Conservation (phyloP, 208 protist species). For the Leishmania tarentolae region DNA sequence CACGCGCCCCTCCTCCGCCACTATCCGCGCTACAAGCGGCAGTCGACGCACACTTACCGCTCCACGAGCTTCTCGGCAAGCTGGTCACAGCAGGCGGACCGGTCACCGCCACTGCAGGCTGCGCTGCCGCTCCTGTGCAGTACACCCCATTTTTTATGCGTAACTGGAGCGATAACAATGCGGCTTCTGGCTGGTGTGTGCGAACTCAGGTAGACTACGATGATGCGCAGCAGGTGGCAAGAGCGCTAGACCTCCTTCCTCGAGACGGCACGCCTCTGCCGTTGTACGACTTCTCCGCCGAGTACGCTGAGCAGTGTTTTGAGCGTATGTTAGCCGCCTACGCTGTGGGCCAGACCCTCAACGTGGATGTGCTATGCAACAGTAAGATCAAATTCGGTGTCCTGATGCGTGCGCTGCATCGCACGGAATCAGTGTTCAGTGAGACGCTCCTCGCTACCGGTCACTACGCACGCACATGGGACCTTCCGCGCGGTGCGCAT, state of each 20-base stretch:
- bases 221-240: constrained; percentile 68
- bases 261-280: constrained; percentile 18
- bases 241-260: constrained; percentile 37
- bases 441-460: constrained; percentile 65
- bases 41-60: constrained; percentile 2
- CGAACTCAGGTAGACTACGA: constrained; percentile 52
- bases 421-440: neutral
- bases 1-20: constrained; percentile 1
- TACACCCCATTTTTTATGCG: constrained; percentile 63
- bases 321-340: constrained; percentile 75
- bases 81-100: neutral
- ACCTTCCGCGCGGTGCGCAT: neutral
- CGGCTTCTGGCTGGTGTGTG: constrained; percentile 51
- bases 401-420: constrained; percentile 31
- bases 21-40: constrained; percentile 6
- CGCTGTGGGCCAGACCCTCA: constrained; percentile 62
- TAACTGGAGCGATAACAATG: constrained; percentile 66
- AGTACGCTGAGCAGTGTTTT: constrained; percentile 70
- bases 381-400: constrained; percentile 73
- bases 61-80: constrained; percentile 9
- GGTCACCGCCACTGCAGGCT: neutral
- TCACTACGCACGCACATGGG: constrained; percentile 74
- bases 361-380: constrained; percentile 88
- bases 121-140: constrained; percentile 15
- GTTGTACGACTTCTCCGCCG: constrained; percentile 46